phyloP scores from a whole-genome alignment of 1,139 yeast genomes.

The Taphrina wiesneri region DNA sequence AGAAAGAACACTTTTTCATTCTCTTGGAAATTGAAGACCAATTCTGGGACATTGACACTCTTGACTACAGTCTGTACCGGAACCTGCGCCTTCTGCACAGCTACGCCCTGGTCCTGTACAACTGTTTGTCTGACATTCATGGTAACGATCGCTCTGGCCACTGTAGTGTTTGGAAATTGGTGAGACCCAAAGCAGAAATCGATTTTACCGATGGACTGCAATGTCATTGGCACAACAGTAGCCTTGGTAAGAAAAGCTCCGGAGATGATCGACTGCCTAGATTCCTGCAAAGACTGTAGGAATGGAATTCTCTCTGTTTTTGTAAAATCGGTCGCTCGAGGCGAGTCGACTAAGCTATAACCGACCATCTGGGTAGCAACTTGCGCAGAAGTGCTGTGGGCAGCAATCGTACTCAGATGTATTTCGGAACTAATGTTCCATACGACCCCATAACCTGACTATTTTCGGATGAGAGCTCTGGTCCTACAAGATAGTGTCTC shows the following conservation, averaged over 20 bases:
- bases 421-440: too few species aligned
- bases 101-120: not conserved
- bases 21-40: conserved; percentile 23
- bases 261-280: not conserved
- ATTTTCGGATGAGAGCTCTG: too few species aligned
- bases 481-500: too few species aligned
- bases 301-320: not conserved
- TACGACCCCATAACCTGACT: too few species aligned
- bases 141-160: not conserved
- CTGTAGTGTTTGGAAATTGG: conserved; percentile 2
- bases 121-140: conserved; percentile 8
- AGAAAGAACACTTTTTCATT: conserved; percentile 4
- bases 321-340: not conserved
- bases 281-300: not conserved
- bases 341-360: not conserved
- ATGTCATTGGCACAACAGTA: not conserved
- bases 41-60: conserved; percentile 17
- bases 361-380: too few species aligned
- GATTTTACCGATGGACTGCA: not conserved
- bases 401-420: too few species aligned
- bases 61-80: not conserved
- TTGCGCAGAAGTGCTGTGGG: too few species aligned
- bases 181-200: conserved; percentile 4
- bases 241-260: conserved; percentile 22
- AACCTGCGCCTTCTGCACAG: not conserved